phyloP scores from a whole-genome alignment of 2,329 filamentous ascomycete genomes.

The Penicillium palitans region DNA sequence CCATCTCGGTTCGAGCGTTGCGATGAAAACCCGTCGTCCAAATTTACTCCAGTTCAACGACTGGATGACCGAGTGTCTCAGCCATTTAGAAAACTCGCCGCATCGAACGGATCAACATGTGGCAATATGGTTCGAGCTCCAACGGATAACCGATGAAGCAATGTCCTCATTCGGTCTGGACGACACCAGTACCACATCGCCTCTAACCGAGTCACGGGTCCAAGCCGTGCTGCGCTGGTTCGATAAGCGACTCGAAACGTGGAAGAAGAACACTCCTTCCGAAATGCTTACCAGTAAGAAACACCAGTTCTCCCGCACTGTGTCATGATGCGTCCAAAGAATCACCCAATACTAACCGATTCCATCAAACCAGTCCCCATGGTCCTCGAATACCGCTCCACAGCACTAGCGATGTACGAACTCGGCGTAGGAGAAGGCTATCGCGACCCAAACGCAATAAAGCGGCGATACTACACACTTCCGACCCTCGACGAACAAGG shows the following conservation, averaged over 20 bases:
- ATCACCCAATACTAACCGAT: not conserved
- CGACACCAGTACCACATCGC: slow-evolving; percentile 35
- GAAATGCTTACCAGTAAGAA: slow-evolving; percentile 34
- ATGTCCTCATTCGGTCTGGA: slow-evolving; percentile 40
- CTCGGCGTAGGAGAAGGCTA: slow-evolving; percentile 38
- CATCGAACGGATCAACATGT: slow-evolving; percentile 32
- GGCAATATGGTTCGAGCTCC: slow-evolving; percentile 38
- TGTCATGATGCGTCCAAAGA: not conserved
- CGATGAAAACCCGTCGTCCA: slow-evolving; percentile 40
- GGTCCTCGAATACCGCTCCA: slow-evolving; percentile 34
- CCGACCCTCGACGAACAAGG: slow-evolving; percentile 26
- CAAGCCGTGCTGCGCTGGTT: slow-evolving; percentile 39
- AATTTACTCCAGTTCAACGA: slow-evolving; percentile 40
- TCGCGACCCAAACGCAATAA: slow-evolving; percentile 38
- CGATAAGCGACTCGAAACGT: slow-evolving; percentile 37
- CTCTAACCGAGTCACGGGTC: slow-evolving; percentile 36
- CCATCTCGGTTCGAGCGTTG: slow-evolving; percentile 37
- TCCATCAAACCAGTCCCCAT: slow-evolving; percentile 24
- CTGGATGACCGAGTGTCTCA: slow-evolving; percentile 38
- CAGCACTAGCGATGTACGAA: slow-evolving; percentile 36
- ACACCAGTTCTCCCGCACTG: not conserved
- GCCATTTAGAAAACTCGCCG: slow-evolving; percentile 33
- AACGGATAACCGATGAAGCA: slow-evolving; percentile 37
- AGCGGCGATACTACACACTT: slow-evolving; percentile 35
- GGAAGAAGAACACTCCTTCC: slow-evolving; percentile 31